Percentiles rank a stretch among this genome's conserved stretches.
phyloP scores from a whole-genome alignment of 2,329 filamentous ascomycete species.

The Penicillium rolfsii region DNA sequence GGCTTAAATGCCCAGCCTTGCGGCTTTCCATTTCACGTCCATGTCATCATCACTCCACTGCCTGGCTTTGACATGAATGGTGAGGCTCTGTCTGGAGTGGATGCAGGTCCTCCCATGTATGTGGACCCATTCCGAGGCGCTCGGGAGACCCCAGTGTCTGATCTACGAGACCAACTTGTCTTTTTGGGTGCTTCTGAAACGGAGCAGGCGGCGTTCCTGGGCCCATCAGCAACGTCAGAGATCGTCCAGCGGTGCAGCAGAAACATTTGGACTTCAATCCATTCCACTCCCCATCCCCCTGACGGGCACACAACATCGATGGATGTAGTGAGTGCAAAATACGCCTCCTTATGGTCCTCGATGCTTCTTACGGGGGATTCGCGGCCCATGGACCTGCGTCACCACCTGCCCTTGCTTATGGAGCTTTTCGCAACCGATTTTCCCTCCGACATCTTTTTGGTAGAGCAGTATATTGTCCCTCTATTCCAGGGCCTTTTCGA shows the following conservation, averaged over 20 bases:
- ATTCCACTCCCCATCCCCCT: constrained; percentile 51
- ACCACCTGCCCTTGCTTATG: constrained; percentile 66
- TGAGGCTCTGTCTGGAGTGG: constrained; percentile 27
- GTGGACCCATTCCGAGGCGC: constrained; percentile 78
- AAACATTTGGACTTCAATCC: constrained; percentile 77
- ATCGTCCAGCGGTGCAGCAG: constrained; percentile 75
- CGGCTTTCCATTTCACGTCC: constrained; percentile 81
- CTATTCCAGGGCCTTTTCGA: constrained; percentile 58
- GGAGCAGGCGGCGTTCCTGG: constrained; percentile 58
- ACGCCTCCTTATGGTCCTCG: constrained; percentile 73
- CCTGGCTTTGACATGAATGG: constrained; percentile 64
- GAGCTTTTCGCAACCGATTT: constrained; percentile 67
- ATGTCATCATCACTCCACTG: constrained; percentile 72
- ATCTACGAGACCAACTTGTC: constrained; percentile 64
- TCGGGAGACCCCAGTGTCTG: constrained; percentile 64
- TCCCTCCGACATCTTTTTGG: constrained; percentile 71
- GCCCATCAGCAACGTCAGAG: constrained; percentile 65
- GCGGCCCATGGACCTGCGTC: constrained; percentile 58
- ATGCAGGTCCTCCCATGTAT: constrained; percentile 65
- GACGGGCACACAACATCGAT: constrained; percentile 40
- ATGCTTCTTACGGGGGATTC: constrained; percentile 56
- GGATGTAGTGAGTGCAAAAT: constrained; percentile 65
- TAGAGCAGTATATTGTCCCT: constrained; percentile 69
- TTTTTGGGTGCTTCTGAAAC: constrained; percentile 51
- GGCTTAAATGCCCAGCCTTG: constrained; percentile 78